Base-by-base conservation (phyloP, 2,329 filamentous ascomycete genomes). In the Incumbomyces delicatus region DNA sequence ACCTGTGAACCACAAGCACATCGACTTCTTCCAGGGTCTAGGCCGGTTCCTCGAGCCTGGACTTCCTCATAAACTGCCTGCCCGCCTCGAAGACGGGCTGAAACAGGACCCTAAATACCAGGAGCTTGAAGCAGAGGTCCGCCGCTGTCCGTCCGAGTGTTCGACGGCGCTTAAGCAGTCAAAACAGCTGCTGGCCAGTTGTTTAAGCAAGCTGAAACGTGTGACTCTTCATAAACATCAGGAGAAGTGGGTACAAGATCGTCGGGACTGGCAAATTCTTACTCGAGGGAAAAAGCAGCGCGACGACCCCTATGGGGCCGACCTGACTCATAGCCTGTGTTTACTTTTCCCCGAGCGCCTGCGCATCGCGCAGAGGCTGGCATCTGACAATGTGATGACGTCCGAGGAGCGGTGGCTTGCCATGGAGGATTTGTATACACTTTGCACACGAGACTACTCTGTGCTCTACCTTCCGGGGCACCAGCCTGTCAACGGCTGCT, bases 1-100 rank as follows among this genome's bases (percentile, higher is more conserved):
- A 38, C 14, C 48, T 35, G 20, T 27, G 16, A 46, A 53, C 30
- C 40, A 51, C 6, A 40, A 49, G 6, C 48, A 53, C 44, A 48
- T 54, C 48, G 50, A 53, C 4, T 54, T 49, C 46, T 54, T 54
- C 38, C 48, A 53, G 30, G 48, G 48, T 30, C 38, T 54, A 7
- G 46, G 51, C 41, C 44, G 42, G n/a, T 54, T 53, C 22, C 46
- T 41, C 22, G 49, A 53, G 33, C 29, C 33, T 6, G 51, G 49
- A 11, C 39, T 54, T n/a, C 52, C 52, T 4, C 29, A 18, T 39
- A 17, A 47, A 33, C 41, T 54, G 6, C 49, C 49, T 18, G 40
- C 44, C 8, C 48, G 42, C 14, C 36, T 51, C n/a, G 47, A 49
- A n/a, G 39, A 53, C 17, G 30, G 41, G 11, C 35, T 54, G 27